Conservation (phyloP, 2,329 filamentous ascomycete genomes). For the Claviceps digitariae region DNA sequence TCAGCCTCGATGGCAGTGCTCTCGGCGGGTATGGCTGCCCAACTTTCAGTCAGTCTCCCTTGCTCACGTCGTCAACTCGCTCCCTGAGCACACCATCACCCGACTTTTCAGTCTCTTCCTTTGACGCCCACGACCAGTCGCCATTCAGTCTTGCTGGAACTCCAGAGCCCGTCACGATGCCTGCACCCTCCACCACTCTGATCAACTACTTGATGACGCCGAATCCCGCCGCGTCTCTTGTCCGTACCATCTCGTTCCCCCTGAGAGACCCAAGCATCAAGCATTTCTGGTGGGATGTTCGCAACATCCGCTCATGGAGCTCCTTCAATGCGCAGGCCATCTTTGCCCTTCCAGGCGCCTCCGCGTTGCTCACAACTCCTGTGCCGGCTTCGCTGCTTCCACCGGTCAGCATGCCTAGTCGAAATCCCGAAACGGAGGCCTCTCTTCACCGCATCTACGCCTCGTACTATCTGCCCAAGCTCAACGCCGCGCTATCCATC, state of each 20-base stretch:
- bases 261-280: constrained; percentile 54
- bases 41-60: constrained; percentile 59
- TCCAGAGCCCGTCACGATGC: constrained; percentile 25
- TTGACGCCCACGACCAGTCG: constrained; percentile 31
- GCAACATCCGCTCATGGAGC: constrained; percentile 73
- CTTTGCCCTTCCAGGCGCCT: constrained; percentile 57
- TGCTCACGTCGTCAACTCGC: too few species aligned
- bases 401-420: constrained; percentile 39
- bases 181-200: constrained; percentile 48
- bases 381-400: constrained; percentile 50
- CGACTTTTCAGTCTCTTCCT: constrained; percentile 33
- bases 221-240: constrained; percentile 72
- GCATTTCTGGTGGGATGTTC: constrained; percentile 94
- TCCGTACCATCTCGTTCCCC: constrained; percentile 62
- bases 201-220: constrained; percentile 63
- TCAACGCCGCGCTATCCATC: constrained; percentile 71
- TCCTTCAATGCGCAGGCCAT: constrained; percentile 64
- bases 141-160: constrained; percentile 27
- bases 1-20: constrained; percentile 51
- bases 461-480: constrained; percentile 68
- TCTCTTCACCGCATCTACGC: constrained; percentile 64
- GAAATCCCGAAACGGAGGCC: constrained; percentile 65
- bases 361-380: constrained; percentile 57
- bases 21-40: constrained; percentile 66
- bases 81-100: constrained; percentile 9